phyloP scores from a whole-genome alignment of 768 basidiomycete species.

The Boletus fagicola region DNA sequence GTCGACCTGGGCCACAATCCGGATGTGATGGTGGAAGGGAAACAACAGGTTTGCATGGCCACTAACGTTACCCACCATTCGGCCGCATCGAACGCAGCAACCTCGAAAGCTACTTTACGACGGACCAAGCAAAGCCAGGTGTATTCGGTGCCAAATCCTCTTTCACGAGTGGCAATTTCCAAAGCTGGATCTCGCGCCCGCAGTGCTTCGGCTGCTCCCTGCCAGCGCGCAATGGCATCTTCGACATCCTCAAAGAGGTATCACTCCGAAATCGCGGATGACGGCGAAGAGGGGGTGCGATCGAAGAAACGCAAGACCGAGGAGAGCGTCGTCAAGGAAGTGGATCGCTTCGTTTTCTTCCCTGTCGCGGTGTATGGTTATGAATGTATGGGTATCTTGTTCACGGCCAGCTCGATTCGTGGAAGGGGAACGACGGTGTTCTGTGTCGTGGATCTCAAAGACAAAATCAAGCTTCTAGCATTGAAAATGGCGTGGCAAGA shows the following conservation, averaged over 20 bases:
- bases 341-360: background rate
- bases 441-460: background rate
- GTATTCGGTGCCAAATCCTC: background rate
- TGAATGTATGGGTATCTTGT: conserved; percentile 1
- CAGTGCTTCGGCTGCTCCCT: background rate
- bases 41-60: background rate
- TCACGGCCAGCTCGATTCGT: conserved; percentile 11
- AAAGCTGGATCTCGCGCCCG: background rate
- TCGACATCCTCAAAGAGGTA: conserved; percentile 2
- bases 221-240: too few relatives aligned
- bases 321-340: background rate
- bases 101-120: background rate
- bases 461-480: background rate
- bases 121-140: background rate
- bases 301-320: background rate
- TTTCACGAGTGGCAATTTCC: background rate
- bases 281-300: background rate
- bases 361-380: background rate
- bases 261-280: background rate
- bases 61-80: background rate
- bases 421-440: conserved; percentile 12
- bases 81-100: background rate
- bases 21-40: background rate
- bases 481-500: too few relatives aligned
- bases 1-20: conserved; percentile 7